Evolutionary conservation across 257 asterid species (phyloP).

Genomic region (Ajuga chamaepitys): DNA sequence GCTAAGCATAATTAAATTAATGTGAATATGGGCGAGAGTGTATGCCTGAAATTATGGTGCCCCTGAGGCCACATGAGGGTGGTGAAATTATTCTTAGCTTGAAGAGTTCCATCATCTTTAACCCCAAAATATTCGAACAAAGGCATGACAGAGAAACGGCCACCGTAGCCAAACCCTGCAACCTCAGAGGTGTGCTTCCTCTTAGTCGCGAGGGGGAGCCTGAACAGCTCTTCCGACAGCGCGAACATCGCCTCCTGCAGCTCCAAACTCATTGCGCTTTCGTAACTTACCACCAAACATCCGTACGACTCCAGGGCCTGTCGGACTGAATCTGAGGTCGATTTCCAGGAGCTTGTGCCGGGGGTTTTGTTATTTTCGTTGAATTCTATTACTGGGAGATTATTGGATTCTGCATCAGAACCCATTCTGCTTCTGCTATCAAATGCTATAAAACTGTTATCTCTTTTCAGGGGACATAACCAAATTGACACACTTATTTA

Average conservation of each 20-base stretch:
- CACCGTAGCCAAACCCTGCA: constrained; percentile 33
- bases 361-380: constrained; percentile 5
- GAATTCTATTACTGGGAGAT: constrained; percentile 31
- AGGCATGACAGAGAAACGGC: constrained; percentile 24
- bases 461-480: too few relatives aligned
- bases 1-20: too few relatives aligned
- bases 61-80: constrained; percentile 34
- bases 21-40: too few relatives aligned
- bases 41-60: constrained; percentile 27
- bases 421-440: background rate
- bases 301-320: constrained; percentile 35
- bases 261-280: constrained; percentile 1
- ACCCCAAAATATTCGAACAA: constrained; percentile 35
- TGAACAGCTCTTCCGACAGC: constrained; percentile 17
- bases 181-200: constrained; percentile 4
- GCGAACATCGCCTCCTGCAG: constrained; percentile 11
- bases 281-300: constrained; percentile 20
- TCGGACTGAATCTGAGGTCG: constrained; percentile 26
- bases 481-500: too few relatives aligned
- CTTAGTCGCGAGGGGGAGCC: constrained; percentile 26
- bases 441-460: too few relatives aligned
- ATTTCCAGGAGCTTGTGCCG: constrained; percentile 24
- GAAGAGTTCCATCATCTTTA: constrained; percentile 14
- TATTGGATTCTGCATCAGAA: background rate
- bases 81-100: constrained; percentile 16